A percentile compares a stretch with the other conserved stretches of the same genome.
phyloP scores from a whole-genome alignment of 1,139 yeast genomes.

The Scheffersomyces quercinus region DNA sequence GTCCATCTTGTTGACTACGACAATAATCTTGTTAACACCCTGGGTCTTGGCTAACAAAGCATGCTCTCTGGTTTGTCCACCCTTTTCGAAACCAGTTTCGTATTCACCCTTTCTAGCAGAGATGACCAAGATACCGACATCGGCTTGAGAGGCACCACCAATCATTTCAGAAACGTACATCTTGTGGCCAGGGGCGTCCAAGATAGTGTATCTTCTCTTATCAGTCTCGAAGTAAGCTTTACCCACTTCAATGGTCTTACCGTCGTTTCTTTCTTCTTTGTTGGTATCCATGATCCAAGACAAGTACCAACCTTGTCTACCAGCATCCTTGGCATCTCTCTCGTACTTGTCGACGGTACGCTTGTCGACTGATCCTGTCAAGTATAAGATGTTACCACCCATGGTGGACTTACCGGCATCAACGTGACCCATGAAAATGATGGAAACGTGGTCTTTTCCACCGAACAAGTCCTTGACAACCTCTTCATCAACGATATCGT shows the following conservation, averaged over 20 bases:
- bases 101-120: conserved; percentile 99
- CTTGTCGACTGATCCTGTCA: conserved; percentile 97
- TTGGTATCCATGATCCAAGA: conserved; percentile 99
- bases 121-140: conserved; percentile 93
- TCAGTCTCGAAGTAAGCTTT: conserved; percentile 97
- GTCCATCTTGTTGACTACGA: conserved; percentile 98
- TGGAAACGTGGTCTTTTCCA: conserved; percentile 94
- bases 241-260: conserved; percentile 99
- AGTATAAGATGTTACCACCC: conserved; percentile 94
- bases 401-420: conserved; percentile 99
- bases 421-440: conserved; percentile 98
- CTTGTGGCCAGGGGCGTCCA: conserved; percentile 99
- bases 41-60: conserved; percentile 97
- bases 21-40: conserved; percentile 91
- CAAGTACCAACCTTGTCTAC: conserved; percentile 99
- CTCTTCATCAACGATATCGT: conserved; percentile 84
- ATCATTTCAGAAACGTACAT: conserved; percentile 99
- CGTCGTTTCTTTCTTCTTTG: conserved; percentile 97
- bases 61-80: conserved; percentile 99
- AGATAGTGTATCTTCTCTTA: conserved; percentile 93
- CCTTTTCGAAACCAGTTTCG: conserved; percentile 98
- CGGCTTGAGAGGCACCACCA: conserved; percentile 99
- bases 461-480: conserved; percentile 92
- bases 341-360: conserved; percentile 99
- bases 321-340: conserved; percentile 98